Evolutionary conservation across 352 stramenopile genomes (phyloP).

Genomic region (Phytophthora multivora): DNA sequence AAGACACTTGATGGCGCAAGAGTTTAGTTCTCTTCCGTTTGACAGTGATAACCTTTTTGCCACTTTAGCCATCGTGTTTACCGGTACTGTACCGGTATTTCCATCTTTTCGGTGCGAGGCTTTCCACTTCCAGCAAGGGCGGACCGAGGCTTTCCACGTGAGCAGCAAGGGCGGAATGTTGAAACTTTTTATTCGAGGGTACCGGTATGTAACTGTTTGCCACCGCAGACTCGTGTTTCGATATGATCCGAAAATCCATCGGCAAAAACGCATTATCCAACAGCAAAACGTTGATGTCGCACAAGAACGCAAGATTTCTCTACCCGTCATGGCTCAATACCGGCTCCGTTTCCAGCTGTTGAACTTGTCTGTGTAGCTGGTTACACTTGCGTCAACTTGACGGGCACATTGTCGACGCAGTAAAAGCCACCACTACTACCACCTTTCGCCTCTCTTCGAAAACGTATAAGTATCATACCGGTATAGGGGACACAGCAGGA

Average conservation of each 20-base stretch:
- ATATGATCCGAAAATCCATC: slow-evolving; percentile 14
- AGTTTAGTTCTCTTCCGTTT: not conserved
- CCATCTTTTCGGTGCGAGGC: slow-evolving; percentile 1
- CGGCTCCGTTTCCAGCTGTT: not conserved
- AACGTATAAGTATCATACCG: not conserved
- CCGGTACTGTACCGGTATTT: not conserved
- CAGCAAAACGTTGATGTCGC: not conserved
- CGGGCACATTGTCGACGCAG: not conserved
- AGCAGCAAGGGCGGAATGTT: slow-evolving; percentile 17
- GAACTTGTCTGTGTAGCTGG: slow-evolving; percentile 20
- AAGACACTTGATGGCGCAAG: not conserved
- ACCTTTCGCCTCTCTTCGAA: slow-evolving; percentile 9
- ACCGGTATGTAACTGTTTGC: too few species aligned
- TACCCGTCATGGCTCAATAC: too few species aligned
- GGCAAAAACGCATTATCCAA: slow-evolving; percentile 23
- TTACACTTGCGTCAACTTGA: slow-evolving; percentile 12
- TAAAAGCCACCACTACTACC: not conserved
- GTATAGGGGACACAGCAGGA: too few species aligned
- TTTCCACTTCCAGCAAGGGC: not conserved
- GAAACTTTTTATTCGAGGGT: slow-evolving; percentile 14
- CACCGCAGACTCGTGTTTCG: not conserved
- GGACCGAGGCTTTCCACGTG: slow-evolving; percentile 21
- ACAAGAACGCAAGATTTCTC: too few species aligned
- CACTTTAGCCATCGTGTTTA: not conserved
- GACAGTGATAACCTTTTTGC: too few species aligned